A percentile compares a stretch with the other conserved stretches of the same genome.
These are phyloP conservation scores for Linderina pennispora DNA, from an alignment of 192 early-diverging fungal genomes.

Conservation along the genomic window DNA sequence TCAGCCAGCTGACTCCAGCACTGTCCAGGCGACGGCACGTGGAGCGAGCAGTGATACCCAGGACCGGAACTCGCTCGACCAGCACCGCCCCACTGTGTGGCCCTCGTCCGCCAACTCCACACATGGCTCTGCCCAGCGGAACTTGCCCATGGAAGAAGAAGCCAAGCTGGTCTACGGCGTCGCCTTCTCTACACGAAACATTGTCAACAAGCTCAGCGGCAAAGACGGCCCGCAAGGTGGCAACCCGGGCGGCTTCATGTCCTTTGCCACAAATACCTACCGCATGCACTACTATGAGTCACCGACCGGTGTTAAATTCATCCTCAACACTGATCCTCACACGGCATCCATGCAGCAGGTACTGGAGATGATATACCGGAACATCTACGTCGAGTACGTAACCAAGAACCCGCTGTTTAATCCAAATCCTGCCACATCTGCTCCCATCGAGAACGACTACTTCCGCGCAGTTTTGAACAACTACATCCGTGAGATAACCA, in stretches of 20 bases:
- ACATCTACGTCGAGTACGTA: slow-evolving; percentile 91
- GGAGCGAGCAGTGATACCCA: slow-evolving; percentile 5
- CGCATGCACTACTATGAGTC: slow-evolving; percentile 91
- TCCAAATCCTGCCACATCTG: slow-evolving; percentile 36
- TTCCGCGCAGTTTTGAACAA: slow-evolving; percentile 43
- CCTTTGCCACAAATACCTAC: slow-evolving; percentile 76
- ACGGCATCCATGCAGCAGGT: slow-evolving; percentile 61
- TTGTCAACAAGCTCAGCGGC: slow-evolving; percentile 73
- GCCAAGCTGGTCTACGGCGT: slow-evolving; percentile 96
- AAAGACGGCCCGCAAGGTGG: slow-evolving; percentile 30
- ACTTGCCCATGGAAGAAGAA: slow-evolving; percentile 63
- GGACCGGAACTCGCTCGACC: slow-evolving; percentile 8
- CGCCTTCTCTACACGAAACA: slow-evolving; percentile 83
- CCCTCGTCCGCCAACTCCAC: slow-evolving; percentile 11
- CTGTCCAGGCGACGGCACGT: slow-evolving; percentile 5
- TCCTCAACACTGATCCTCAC: slow-evolving; percentile 74
- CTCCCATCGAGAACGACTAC: slow-evolving; percentile 47
- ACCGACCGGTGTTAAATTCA: slow-evolving; percentile 79
- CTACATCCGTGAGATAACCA: slow-evolving; percentile 42
- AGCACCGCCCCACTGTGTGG: slow-evolving; percentile 23
- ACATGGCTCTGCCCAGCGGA: slow-evolving; percentile 7
- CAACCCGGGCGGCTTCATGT: slow-evolving; percentile 38
- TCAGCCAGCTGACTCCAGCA: slow-evolving; percentile 1
- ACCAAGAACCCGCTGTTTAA: slow-evolving; percentile 79
- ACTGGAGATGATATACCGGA: slow-evolving; percentile 73